phyloP scores from a whole-genome alignment of 2,329 filamentous ascomycete genomes.

The Elsinoe ampelina region DNA sequence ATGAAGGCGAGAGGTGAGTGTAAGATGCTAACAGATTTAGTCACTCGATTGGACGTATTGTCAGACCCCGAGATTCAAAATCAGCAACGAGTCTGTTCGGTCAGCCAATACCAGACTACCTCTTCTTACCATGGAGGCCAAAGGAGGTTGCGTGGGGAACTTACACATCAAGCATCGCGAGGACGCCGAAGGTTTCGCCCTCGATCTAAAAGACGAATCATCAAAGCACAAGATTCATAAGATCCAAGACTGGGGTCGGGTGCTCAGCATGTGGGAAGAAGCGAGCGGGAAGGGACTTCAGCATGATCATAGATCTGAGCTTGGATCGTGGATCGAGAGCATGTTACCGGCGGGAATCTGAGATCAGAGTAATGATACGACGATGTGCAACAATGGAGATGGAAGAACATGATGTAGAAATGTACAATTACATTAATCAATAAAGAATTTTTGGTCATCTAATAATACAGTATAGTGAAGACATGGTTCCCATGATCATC shows the following conservation, averaged over 20 bases:
- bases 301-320: neutral
- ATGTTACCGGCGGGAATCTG: neutral
- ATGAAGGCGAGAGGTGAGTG: neutral
- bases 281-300: neutral
- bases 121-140: neutral
- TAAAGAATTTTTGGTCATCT: too few relatives aligned
- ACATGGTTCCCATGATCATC: neutral
- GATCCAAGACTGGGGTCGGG: neutral
- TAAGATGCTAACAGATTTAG: conserved; percentile 25
- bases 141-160: neutral
- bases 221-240: neutral
- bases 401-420: too few relatives aligned
- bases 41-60: conserved; percentile 68
- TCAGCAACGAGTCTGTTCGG: conserved; percentile 28
- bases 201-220: neutral
- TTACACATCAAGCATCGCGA: conserved; percentile 14
- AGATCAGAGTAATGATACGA: neutral
- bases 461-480: too few relatives aligned
- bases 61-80: conserved; percentile 76
- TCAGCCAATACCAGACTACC: neutral
- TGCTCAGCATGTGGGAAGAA: neutral
- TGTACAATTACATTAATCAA: too few relatives aligned
- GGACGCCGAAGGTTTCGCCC: conserved; percentile 12
- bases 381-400: too few relatives aligned
- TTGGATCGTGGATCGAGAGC: neutral